Percentiles rank a stretch among this genome's conserved stretches.
These are phyloP conservation scores for Corymbia citriodora DNA, from an alignment of 441 rosid species.

Conservation along the genomic window DNA sequence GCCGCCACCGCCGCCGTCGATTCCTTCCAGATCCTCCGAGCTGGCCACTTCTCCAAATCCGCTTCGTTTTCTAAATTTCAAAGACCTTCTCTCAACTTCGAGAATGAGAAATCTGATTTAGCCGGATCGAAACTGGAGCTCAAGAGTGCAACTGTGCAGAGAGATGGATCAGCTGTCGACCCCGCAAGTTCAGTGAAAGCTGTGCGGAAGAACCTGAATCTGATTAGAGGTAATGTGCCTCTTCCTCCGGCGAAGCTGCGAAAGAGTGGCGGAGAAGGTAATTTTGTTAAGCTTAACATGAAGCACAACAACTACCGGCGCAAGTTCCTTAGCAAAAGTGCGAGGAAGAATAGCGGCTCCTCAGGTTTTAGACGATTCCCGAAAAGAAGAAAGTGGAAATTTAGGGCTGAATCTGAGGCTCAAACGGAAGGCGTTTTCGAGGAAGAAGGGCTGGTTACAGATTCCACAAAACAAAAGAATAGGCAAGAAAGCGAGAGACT, in stretches of 20 bases:
- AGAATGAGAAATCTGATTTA: slow-evolving; percentile 10
- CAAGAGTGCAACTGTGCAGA: slow-evolving; percentile 12
- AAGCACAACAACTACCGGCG: slow-evolving; percentile 39
- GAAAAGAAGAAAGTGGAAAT: slow-evolving; percentile 41
- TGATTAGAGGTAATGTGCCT: slow-evolving; percentile 47
- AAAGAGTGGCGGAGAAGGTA: slow-evolving; percentile 57
- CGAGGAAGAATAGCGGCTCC: slow-evolving; percentile 18
- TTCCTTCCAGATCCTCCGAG: slow-evolving; percentile 40
- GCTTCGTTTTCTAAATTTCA: slow-evolving; percentile 59
- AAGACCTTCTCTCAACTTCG: slow-evolving; percentile 37
- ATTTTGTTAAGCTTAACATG: slow-evolving; percentile 73
- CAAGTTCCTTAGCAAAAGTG: slow-evolving; percentile 50
- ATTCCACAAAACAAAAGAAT: slow-evolving; percentile 14
- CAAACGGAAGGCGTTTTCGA: slow-evolving; percentile 21
- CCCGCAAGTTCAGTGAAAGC: background rate
- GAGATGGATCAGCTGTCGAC: background rate
- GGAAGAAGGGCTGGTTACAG: slow-evolving; percentile 44
- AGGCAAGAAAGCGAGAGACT: slow-evolving; percentile 8
- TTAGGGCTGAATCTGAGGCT: slow-evolving; percentile 7
- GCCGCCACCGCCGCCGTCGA: slow-evolving; percentile 6
- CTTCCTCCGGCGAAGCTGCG: slow-evolving; percentile 41
- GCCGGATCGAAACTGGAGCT: background rate
- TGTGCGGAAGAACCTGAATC: slow-evolving; percentile 33
- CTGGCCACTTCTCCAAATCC: slow-evolving; percentile 51
- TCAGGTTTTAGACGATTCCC: slow-evolving; percentile 16